Base-by-base conservation (phyloP, 2,329 filamentous ascomycete genomes). In the Phialophora macrospora region DNA sequence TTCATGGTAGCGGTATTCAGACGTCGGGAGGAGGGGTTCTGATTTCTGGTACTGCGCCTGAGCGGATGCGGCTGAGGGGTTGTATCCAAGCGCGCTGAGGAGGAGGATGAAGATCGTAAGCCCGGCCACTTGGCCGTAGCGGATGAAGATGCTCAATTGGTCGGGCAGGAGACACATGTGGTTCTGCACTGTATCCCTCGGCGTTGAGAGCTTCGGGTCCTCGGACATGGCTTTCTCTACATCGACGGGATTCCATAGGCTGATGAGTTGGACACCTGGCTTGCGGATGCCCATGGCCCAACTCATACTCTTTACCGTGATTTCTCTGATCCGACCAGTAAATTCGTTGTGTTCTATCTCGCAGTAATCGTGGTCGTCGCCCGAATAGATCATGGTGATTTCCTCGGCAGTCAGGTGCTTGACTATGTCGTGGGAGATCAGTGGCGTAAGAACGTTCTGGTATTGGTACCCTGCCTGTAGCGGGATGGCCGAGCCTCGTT, bases 321-420 rank as follows among this genome's bases (percentile, higher is more conserved):
- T 96, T 76, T 99, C 95, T 28, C 83, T 85, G 4, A 83, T 84
- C 0, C 82, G 80, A 38, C 83, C 84, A 68, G 88, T 88, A 65
- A 88, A 87, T 20, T 86, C 83, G 2, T 88, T 87, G 77, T 99
- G 95, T 0, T 88, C 84, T 6, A 98, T 80, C 74, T 97, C 93
- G 79, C 95, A 99, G 80, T 98, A 97, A 80, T 99, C 95, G 80
- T 99, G 95, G 75, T 99, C 95, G 73, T 99, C 95, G 11, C 95
- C 95, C 0, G 93, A 97, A 75, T 98, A 99, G 51, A 93, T 90
- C 70, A 95, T 90, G 2, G 87, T 84, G 12, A 98, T 87, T 68
- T 95, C 91, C 26, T 68, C 61, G 7, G 70, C 65, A 0, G 92
- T 93, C 38, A 97, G 83, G 69, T 88, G 91, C 66, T 89, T 84